Evolutionary conservation across 257 asterid species (phyloP).

Genomic region (Phtheirospermum japonicum): DNA sequence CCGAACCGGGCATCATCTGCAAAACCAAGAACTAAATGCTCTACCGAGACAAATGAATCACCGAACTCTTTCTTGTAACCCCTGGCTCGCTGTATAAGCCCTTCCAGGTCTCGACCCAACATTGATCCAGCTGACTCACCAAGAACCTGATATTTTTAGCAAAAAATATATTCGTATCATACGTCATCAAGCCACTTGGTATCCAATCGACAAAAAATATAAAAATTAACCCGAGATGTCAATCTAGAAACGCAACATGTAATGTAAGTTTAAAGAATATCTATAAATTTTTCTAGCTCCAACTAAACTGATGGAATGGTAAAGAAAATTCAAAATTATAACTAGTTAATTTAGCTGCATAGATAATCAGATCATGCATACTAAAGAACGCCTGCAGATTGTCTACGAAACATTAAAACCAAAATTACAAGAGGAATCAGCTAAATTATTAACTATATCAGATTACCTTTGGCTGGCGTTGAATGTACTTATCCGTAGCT

Average conservation of each 20-base stretch:
- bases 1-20: slow-evolving; percentile 76
- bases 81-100: slow-evolving; percentile 80
- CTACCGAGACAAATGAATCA: slow-evolving; percentile 89
- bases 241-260: slow-evolving; percentile 6
- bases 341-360: background rate
- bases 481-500: slow-evolving; percentile 80
- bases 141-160: slow-evolving; percentile 49
- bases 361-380: background rate
- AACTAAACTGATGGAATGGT: background rate
- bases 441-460: background rate
- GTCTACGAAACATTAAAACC: background rate
- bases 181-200: slow-evolving; percentile 22
- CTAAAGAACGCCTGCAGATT: slow-evolving; percentile 1
- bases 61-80: slow-evolving; percentile 78
- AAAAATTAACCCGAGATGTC: background rate
- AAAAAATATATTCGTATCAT: slow-evolving; percentile 2
- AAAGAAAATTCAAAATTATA: background rate
- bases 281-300: background rate
- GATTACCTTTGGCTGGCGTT: slow-evolving; percentile 93
- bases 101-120: slow-evolving; percentile 88
- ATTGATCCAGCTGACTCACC: slow-evolving; percentile 89
- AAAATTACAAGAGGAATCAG: background rate
- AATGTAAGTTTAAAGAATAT: background rate
- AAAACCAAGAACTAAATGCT: slow-evolving; percentile 90
- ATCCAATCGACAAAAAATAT: background rate